Evolutionary conservation across 805 yeast genomes (phyloP), one percentile per base, ranked within the genome.

Genomic region (Spathaspora passalidarum): DNA sequence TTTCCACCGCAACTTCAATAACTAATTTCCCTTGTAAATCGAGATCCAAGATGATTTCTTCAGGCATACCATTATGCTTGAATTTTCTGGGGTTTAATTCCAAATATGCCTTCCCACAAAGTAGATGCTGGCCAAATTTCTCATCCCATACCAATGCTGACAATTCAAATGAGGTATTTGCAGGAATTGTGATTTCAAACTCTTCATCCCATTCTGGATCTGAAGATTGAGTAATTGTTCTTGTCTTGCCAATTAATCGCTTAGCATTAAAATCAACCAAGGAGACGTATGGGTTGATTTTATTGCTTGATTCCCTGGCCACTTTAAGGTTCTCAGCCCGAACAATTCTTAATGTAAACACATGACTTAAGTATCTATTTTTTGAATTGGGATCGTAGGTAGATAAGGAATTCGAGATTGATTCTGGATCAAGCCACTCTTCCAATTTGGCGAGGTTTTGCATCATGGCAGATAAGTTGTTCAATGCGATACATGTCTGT

Each of bases 181-280:
- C 72, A 13, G 63, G 60, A 11, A 71, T 43, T 3, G 69, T 66
- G 7, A 70, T 48, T 60, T 89, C 96, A 60, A 89, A 88, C 46
- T 86, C 87, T 66, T 91, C 96, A 56, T 88, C 87, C 95, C 95
- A 92, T 13, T 76, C 79, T 0, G 97, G 97, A 54, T 82, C 81
- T 26, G 77, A 66, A 4, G 82, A 79, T 44, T 79, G 79, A 23
- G 73, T 69, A 3, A 86, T 69, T 0, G 83, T 76, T 53, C 87
- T 72, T 0, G 98, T 91, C 49, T 79, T 81, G 2, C 86, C 91
- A 26, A 87, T 67, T 22, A 81, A 80, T 43, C 68, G 72, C 32
- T 79, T 71, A 2, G 73, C 72, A 32, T 63, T 63, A 4, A 83
- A 75, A 54, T 86, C 89, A 5, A 79, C 70, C 13, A 88, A 56